phyloP scores from a whole-genome alignment of 78 protist species.

The Anaeramoeba flamelloides region DNA sequence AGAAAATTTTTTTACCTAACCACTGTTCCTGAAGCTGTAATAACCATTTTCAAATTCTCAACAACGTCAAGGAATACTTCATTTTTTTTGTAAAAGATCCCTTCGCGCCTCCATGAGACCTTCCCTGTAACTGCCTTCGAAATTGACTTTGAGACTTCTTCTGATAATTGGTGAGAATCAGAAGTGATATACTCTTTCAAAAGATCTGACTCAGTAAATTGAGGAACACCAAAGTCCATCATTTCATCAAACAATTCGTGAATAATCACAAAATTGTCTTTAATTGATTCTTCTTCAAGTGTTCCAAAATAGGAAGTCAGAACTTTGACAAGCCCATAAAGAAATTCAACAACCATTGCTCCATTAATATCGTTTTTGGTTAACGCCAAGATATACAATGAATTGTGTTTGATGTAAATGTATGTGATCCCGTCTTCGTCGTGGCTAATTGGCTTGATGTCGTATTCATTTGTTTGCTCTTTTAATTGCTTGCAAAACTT shows the following conservation, averaged over 20 bases:
- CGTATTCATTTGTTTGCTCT: slow-evolving; percentile 34
- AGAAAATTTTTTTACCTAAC: background rate
- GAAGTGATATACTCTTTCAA: slow-evolving; percentile 61
- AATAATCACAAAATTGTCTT: slow-evolving; percentile 91
- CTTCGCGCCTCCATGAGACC: slow-evolving; percentile 65
- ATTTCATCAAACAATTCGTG: slow-evolving; percentile 95
- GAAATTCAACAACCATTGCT: slow-evolving; percentile 52
- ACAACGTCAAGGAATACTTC: background rate
- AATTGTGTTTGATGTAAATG: slow-evolving; percentile 63
- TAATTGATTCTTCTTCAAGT: slow-evolving; percentile 80
- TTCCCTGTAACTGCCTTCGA: slow-evolving; percentile 52
- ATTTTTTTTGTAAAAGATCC: background rate
- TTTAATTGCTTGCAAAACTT: slow-evolving; percentile 9
- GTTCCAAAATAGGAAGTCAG: slow-evolving; percentile 63
- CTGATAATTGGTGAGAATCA: slow-evolving; percentile 60
- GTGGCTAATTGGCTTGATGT: slow-evolving; percentile 60
- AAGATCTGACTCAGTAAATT: slow-evolving; percentile 59
- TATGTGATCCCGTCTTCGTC: slow-evolving; percentile 59
- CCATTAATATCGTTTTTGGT: slow-evolving; percentile 73
- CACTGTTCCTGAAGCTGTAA: background rate
- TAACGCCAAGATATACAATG: slow-evolving; percentile 77
- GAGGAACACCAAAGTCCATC: slow-evolving; percentile 93
- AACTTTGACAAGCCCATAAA: slow-evolving; percentile 63
- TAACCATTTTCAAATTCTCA: slow-evolving; percentile 22
- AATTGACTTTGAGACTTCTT: slow-evolving; percentile 42